Evolutionary conservation across 805 yeast species (phyloP), one percentile per base, ranked within the genome.

Genomic region (Candida ficus): DNA sequence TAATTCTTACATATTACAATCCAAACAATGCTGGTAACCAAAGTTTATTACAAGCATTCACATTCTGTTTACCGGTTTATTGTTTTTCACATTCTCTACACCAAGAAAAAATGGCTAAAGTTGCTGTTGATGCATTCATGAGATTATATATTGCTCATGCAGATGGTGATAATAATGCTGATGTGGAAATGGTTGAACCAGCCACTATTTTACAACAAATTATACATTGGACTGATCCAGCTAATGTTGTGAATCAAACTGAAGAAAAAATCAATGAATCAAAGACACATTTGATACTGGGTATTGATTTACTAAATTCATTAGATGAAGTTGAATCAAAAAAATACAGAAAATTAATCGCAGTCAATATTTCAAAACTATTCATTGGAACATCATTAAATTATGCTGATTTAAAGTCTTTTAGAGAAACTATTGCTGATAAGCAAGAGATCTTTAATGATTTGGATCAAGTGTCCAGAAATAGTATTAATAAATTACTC

Each of bases 31-130:
- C 75, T 5, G 62, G 67, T 5, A 87, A 87, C 50, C 81, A 76
- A 42, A 75, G 79, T 13, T 66, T 90, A 45, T 69, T 80, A 35
- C 97, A 90, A 59, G 84, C 85, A 0, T 73, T 90, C 44, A 77
- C 93, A 9, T 90, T 86, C 54, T 89, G 95, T 57, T 69, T 90
- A 14, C 96, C 97, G 0, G 95, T 85, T 0, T 88, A 85, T 58
- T 80, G 93, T 29, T 83, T 78, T 54, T 83, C 95, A 26, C 89
- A 81, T 52, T 66, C 69, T 0, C 64, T 64, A 14, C 95, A 89
- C 57, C 96, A 87, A 58, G 72, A 70, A 36, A 68, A 80, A 44
- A 62, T 89, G 53, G 71, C 80, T 7, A 62, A 75, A 25, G 71
- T 84, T 21, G 79, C 83, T 23, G 76, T 80, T 4, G 91, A 83